Evolutionary conservation across 2,329 filamentous ascomycete genomes (phyloP).

Genomic region (Trichoderma harzianum): DNA sequence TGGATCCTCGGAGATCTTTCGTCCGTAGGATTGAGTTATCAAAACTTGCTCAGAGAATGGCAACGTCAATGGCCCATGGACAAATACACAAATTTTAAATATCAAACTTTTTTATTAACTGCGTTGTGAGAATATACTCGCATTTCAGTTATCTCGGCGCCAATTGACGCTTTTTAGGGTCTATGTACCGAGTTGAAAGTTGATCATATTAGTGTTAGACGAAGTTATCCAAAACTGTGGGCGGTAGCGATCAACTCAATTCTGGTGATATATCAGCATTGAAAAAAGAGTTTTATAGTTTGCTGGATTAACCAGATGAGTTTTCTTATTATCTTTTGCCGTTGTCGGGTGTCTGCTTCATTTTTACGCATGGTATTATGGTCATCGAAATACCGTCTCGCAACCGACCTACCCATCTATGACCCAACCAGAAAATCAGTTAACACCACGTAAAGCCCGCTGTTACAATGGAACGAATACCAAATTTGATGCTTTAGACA

Average conservation of each 20-base stretch:
- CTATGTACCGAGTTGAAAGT: background rate
- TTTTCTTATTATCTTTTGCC: background rate
- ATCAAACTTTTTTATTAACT: background rate
- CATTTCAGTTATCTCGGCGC: fast-evolving
- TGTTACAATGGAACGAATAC: background rate
- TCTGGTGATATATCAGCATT: background rate
- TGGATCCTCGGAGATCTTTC: slow-evolving; percentile 8
- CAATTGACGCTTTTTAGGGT: background rate
- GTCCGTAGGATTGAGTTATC: background rate
- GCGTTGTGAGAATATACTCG: background rate
- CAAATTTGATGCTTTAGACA: background rate
- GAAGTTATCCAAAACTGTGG: background rate
- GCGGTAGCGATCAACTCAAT: background rate
- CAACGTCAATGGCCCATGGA: background rate
- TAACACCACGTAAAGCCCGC: background rate
- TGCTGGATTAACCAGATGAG: background rate
- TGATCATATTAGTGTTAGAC: background rate
- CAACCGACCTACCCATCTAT: background rate
- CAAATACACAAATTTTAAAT: background rate
- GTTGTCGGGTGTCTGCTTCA: background rate
- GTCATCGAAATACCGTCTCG: background rate
- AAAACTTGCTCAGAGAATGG: background rate
- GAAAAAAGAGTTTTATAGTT: background rate
- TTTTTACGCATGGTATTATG: background rate
- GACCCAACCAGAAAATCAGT: background rate